Base-by-base conservation (phyloP, 2,329 filamentous ascomycete genomes). In the Botryotinia globosa region DNA sequence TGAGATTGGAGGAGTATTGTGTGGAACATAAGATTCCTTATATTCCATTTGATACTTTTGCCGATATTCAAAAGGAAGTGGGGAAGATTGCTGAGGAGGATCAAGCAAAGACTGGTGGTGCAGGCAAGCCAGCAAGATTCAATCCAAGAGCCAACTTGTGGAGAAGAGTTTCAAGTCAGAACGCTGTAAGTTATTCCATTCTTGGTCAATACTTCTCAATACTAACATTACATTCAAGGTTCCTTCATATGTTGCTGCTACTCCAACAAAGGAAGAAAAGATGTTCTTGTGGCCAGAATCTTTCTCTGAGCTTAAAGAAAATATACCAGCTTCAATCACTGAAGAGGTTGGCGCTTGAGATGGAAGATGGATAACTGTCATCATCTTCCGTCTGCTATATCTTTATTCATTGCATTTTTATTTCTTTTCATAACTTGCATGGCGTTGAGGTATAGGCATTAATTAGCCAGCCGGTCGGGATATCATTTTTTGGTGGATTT, bases 91-190 rank as follows among this genome's bases (percentile, higher is more conserved):
- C 84, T 61, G 83, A 84, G 73, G 85, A 90, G 78, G 89, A 92
- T 78, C 85, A 88, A 75, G 81, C 85, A 79, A 86, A 87, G 83
- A 92, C 89, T 0, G 83, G 85, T 66, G 89, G 89, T 67, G 80
- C 83, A 73, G 90, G 90, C 56, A 82, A 87, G 74, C 89, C 89
- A 0, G 85, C 83, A 14, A 84, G 85, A 76, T 92, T 90, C 83
- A 92, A 92, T 81, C 90, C 90, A 12, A 84, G 89, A 61, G 90
- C 89, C 42, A 91, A 91, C 80, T 84, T 91, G 83, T 91, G 90
- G 90, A 83, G 90, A 70, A 84, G 89, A 42, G 85, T 88, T 61
- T 88, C 86, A 48, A 90, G 87, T 82, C 87, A 86, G 82, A 84
- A 83, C 61, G 85, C 86, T 54, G 86, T 78, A 71, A 73, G 77